A percentile compares a stretch with the other conserved stretches of the same genome.
These are phyloP conservation scores for Pleurotus tuoliensis DNA, from an alignment of 768 basidiomycete genomes.

Conservation along the genomic window DNA sequence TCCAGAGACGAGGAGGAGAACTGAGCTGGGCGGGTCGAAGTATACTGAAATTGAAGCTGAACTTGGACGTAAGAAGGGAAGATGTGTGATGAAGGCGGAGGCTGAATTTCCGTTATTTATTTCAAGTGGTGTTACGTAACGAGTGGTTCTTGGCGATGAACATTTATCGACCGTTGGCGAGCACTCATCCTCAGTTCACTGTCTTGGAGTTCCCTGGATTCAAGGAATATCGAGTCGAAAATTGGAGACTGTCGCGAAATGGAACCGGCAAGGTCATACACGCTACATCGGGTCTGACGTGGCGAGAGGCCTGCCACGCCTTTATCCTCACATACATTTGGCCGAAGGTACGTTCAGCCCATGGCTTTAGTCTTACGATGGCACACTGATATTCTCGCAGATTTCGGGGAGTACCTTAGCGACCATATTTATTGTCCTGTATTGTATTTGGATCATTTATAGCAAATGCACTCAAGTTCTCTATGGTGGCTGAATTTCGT, in stretches of 20 bases:
- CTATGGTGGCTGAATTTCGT: slow-evolving; percentile 32
- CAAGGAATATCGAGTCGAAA: slow-evolving; percentile 59
- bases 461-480: slow-evolving; percentile 39
- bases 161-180: slow-evolving; percentile 23
- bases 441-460: slow-evolving; percentile 24
- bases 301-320: slow-evolving; percentile 32
- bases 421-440: slow-evolving; percentile 11
- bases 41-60: neutral
- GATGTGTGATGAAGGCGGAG: neutral
- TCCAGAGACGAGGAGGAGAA: neutral
- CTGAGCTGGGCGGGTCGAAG: neutral
- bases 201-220: slow-evolving; percentile 42
- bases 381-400: slow-evolving; percentile 9
- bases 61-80: slow-evolving; percentile 2
- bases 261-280: slow-evolving; percentile 30
- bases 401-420: slow-evolving; percentile 12
- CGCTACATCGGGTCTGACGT: slow-evolving; percentile 26
- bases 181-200: slow-evolving; percentile 47
- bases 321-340: slow-evolving; percentile 28
- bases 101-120: neutral
- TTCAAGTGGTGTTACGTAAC: neutral
- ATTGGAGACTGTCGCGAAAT: slow-evolving; percentile 42
- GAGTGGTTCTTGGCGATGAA: neutral
- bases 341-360: slow-evolving; percentile 21
- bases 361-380: neutral